phyloP scores from a whole-genome alignment of 1,284 basidiomycete species.

The Tilletia walkeri region DNA sequence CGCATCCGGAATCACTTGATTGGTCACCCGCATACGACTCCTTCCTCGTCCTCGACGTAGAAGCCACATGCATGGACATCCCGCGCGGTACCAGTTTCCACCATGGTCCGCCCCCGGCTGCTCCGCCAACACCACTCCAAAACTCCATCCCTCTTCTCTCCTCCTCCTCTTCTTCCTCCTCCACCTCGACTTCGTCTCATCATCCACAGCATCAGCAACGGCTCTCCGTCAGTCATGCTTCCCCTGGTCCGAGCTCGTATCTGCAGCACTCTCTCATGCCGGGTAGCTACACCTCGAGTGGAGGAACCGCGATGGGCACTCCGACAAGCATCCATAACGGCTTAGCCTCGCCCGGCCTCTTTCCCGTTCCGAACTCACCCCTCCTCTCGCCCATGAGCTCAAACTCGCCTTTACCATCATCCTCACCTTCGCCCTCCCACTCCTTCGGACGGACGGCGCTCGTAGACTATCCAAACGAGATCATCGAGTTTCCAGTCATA shows the following conservation, averaged over 20 bases:
- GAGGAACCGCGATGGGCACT: conserved; percentile 24
- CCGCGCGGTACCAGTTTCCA: conserved; percentile 5
- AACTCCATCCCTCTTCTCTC: too few relatives aligned
- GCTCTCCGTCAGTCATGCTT: background rate
- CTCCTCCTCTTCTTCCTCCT: background rate
- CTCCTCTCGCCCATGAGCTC: conserved; percentile 11
- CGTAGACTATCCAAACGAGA: conserved; percentile 81
- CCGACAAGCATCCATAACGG: background rate
- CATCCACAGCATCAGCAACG: background rate
- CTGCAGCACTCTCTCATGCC: background rate
- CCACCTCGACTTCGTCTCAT: background rate
- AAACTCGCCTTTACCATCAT: background rate
- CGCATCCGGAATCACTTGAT: background rate
- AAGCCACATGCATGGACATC: conserved; percentile 71
- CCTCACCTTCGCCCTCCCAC: background rate
- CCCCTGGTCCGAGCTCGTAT: background rate
- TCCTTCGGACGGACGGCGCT: background rate
- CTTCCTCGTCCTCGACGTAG: conserved; percentile 71
- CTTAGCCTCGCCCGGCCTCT: background rate
- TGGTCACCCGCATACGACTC: conserved; percentile 50
- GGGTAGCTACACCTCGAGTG: background rate
- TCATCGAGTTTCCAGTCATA: conserved; percentile 79
- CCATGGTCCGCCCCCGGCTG: background rate
- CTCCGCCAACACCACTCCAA: too few relatives aligned
- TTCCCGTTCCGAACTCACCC: background rate